phyloP scores from a whole-genome alignment of 2,329 filamentous ascomycete species.

The Mollisiaceae sp. region DNA sequence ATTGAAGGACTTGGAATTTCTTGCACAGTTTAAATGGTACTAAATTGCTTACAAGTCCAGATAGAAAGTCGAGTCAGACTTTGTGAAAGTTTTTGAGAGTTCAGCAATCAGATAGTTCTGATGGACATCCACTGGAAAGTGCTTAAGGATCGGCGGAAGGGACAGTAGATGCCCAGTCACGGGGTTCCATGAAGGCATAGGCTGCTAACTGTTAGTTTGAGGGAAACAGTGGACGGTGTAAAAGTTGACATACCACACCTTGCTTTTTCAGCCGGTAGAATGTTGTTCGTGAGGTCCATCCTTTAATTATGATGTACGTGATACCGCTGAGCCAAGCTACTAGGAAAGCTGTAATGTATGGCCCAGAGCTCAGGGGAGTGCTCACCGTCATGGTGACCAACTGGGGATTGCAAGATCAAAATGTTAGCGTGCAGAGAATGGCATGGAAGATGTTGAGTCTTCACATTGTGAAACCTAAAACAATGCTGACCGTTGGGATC shows the following conservation, averaged over 20 bases:
- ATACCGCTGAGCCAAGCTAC: constrained; percentile 6
- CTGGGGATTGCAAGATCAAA: neutral
- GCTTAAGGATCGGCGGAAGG: constrained; percentile 14
- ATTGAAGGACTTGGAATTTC: neutral
- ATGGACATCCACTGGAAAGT: constrained; percentile 26
- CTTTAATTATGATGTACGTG: constrained; percentile 18
- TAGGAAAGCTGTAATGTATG: neutral
- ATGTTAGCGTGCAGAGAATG: neutral
- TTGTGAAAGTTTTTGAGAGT: constrained; percentile 22
- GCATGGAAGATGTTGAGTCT: neutral
- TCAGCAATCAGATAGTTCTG: constrained; percentile 28
- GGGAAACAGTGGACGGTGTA: neutral
- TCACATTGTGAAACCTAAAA: neutral
- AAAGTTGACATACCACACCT: constrained; percentile 16
- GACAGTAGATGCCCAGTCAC: constrained; percentile 28
- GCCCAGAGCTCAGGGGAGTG: neutral
- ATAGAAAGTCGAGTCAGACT: constrained; percentile 29
- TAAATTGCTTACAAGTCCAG: constrained; percentile 25
- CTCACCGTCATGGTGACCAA: neutral
- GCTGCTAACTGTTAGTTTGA: constrained; percentile 18
- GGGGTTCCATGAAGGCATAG: constrained; percentile 28
- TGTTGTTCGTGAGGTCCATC: constrained; percentile 15
- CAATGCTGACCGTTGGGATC: neutral
- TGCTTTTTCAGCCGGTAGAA: constrained; percentile 18
- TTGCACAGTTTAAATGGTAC: neutral